These are phyloP conservation scores for Pachyrhizus erosus DNA, from an alignment of 306 rosid species.

Conservation along the genomic window DNA sequence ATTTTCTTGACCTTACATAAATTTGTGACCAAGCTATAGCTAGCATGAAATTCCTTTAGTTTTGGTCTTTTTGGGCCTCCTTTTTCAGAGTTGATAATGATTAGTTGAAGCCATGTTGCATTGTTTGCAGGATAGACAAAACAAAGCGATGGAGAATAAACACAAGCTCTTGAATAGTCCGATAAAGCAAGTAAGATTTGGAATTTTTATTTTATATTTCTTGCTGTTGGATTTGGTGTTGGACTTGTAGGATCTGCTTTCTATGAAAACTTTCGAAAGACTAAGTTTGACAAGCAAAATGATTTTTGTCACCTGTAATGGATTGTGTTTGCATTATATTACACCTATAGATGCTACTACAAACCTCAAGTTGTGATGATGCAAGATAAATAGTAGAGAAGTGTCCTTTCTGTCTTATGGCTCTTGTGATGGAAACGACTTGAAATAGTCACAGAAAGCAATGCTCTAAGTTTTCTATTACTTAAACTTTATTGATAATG, in stretches of 20 bases:
- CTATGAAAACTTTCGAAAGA: neutral
- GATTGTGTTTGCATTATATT: neutral
- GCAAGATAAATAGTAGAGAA: neutral
- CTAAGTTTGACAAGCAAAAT: neutral
- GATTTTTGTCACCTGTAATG: neutral
- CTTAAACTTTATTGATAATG: neutral
- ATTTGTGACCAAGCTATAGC: conserved; percentile 9
- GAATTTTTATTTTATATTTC: neutral
- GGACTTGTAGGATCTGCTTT: neutral
- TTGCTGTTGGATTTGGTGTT: conserved; percentile 6
- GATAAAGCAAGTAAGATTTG: conserved; percentile 59
- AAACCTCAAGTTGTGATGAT: neutral
- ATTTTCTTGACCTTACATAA: neutral
- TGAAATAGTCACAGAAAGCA: neutral
- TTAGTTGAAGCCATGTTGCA: conserved; percentile 40
- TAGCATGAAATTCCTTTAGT: conserved; percentile 9
- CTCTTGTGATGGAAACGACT: neutral
- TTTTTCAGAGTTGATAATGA: neutral
- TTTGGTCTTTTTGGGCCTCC: neutral
- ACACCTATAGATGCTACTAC: neutral
- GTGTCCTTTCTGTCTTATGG: neutral
- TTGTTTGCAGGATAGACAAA: conserved; percentile 56
- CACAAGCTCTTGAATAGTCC: conserved; percentile 44
- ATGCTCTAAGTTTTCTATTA: neutral
- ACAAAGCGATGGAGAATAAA: conserved; percentile 53